phyloP scores from a whole-genome alignment of 2,329 filamentous ascomycete species.

The Claviceps digitariae region DNA sequence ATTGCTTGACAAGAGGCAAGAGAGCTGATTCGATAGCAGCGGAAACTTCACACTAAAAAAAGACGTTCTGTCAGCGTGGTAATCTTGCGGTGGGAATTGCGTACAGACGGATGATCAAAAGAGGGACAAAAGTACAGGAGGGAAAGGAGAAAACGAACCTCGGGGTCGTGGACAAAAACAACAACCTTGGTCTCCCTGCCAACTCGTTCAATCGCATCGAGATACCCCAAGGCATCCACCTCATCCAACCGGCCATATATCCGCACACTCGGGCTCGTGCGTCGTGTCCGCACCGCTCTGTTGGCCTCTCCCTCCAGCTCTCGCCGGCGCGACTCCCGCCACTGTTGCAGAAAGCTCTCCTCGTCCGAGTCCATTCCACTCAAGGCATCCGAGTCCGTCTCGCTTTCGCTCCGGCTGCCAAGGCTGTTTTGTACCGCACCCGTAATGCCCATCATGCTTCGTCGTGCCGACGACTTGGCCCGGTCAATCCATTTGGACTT shows the following conservation, averaged over 20 bases:
- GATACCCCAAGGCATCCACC: constrained; percentile 81
- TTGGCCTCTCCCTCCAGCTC: constrained; percentile 57
- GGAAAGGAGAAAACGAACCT: constrained; percentile 40
- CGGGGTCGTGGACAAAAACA: constrained; percentile 82
- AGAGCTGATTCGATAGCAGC: constrained; percentile 67
- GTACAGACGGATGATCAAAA: neutral
- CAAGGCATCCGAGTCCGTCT: constrained; percentile 30
- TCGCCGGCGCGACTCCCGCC: constrained; percentile 66
- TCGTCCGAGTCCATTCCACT: constrained; percentile 49
- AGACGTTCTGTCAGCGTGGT: neutral
- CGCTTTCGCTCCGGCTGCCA: constrained; percentile 26
- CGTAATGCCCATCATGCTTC: constrained; percentile 40
- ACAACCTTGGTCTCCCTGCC: constrained; percentile 69
- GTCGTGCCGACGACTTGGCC: constrained; percentile 36
- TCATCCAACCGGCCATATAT: constrained; percentile 67
- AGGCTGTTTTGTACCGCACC: constrained; percentile 11
- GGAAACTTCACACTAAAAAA: constrained; percentile 59
- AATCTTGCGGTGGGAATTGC: neutral
- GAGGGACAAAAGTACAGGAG: constrained; percentile 1
- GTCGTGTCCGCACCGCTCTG: constrained; percentile 44
- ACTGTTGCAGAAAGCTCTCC: constrained; percentile 68
- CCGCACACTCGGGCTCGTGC: constrained; percentile 63
- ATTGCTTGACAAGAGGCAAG: constrained; percentile 54
- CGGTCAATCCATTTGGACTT: constrained; percentile 40
- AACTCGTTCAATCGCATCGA: constrained; percentile 94